phyloP scores from a whole-genome alignment of 805 yeast genomes.

The Hermanozyma aechmeae region DNA sequence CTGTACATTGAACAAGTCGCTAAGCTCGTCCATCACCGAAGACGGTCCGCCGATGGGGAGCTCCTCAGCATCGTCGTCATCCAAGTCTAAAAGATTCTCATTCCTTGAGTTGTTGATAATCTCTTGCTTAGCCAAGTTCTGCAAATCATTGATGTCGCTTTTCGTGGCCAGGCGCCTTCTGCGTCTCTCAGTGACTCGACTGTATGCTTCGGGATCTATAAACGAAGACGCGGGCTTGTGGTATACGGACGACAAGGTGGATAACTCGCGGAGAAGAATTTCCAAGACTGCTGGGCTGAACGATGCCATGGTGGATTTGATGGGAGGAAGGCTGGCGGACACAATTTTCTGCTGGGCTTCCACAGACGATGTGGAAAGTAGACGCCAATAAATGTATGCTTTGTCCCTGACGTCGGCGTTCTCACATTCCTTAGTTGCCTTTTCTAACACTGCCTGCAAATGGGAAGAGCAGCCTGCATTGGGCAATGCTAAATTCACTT shows the following conservation, averaged over 20 bases:
- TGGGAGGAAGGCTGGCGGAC: conserved; percentile 56
- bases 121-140: conserved; percentile 68
- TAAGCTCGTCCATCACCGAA: conserved; percentile 62
- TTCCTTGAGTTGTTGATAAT: conserved; percentile 54
- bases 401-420: conserved; percentile 74
- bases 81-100: conserved; percentile 81
- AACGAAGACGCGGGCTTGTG: conserved; percentile 72
- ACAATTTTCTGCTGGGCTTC: conserved; percentile 44
- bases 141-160: conserved; percentile 60
- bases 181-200: conserved; percentile 2
- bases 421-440: conserved; percentile 56
- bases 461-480: conserved; percentile 23
- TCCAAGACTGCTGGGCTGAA: conserved; percentile 63
- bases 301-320: conserved; percentile 61
- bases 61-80: conserved; percentile 40
- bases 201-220: conserved; percentile 29
- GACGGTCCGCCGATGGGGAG: conserved; percentile 10
- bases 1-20: conserved; percentile 53
- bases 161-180: conserved; percentile 4
- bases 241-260: conserved; percentile 82
- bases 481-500: conserved; percentile 27
- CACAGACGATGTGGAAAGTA: conserved; percentile 41
- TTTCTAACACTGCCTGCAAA: conserved; percentile 51
- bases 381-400: conserved; percentile 75
- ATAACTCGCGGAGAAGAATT: conserved; percentile 63